Percentiles rank a stretch among this genome's conserved stretches.
These are phyloP conservation scores for Psilocybe tampanensis DNA, from an alignment of 768 basidiomycete genomes.

Conservation along the genomic window DNA sequence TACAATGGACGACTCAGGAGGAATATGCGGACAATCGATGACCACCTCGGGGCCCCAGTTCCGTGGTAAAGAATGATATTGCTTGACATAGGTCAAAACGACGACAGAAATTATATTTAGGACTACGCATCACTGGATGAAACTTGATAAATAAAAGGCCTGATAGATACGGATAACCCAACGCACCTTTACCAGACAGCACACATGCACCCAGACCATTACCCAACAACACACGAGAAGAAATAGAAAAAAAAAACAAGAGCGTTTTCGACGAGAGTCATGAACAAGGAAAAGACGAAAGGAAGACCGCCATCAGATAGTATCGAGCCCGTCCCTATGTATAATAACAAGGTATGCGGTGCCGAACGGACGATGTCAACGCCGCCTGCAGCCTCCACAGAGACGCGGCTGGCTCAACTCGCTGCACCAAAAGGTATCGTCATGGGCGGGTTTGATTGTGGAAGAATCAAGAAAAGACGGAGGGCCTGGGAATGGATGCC, in stretches of 20 bases:
- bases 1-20: too few relatives aligned
- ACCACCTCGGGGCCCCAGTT: too few relatives aligned
- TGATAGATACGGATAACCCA: too few relatives aligned
- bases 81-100: too few relatives aligned
- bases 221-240: background rate
- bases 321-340: slow-evolving; percentile 58
- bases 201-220: background rate
- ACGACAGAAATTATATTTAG: too few relatives aligned
- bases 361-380: slow-evolving; percentile 70
- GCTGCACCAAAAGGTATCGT: slow-evolving; percentile 59
- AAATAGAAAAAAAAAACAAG: background rate
- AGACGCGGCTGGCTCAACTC: slow-evolving; percentile 53
- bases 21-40: too few relatives aligned
- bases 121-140: too few relatives aligned
- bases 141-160: too few relatives aligned
- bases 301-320: slow-evolving; percentile 53
- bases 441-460: slow-evolving; percentile 51
- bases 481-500: slow-evolving; percentile 8
- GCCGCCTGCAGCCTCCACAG: slow-evolving; percentile 38
- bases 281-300: background rate
- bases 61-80: too few relatives aligned
- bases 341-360: slow-evolving; percentile 56
- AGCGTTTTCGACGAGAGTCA: background rate
- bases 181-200: background rate
- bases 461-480: slow-evolving; percentile 39